Evolutionary conservation across 2,329 filamentous ascomycete genomes (phyloP), one percentile per base, ranked within the genome.

Genomic region (Aspergillus flavus): DNA sequence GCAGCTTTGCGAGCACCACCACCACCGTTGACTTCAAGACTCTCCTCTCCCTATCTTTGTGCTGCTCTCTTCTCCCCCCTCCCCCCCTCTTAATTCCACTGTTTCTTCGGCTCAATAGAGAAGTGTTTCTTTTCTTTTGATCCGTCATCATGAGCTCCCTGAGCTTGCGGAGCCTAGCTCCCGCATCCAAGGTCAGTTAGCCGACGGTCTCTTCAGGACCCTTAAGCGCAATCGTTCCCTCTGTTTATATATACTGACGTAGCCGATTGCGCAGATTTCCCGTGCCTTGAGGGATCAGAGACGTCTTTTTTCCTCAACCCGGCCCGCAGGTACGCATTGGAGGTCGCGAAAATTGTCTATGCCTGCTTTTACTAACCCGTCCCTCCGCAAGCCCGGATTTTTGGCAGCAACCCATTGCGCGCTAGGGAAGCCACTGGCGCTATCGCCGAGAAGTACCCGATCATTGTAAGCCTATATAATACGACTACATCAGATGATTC

Each of bases 341-440:
- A 59, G 10, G 26, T 53, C 34, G 30, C 57, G 78, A 61, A 34
- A 41, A 59, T 62, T 41, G 55, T 64, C 60, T 63, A 61, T 28
- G 64, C 53, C 53, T 52, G 59, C 58, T 46, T 66, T 54, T 59
- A 67, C 71, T 74, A 72, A 74, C 68, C 53, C 55, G 55, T 67
- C 61, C 61, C 68, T 67, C 67, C 71, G 64, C 66, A 73, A 93
- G 92, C 93, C 75, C 89, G 91, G 79, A 92, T 98, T 78, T 91
- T 96, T 79, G 89, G 91, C 73, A 94, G 91, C 81, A 87, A 89
- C 72, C 92, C 92, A 70, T 86, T 98, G 69, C 90, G 93, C 79
- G 95, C 94, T 62, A 97, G 96, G 85, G 94, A 97, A 84, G 94
- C 94, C 36, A 92, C 92, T 67, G 89, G 92, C 55, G 92, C 92